phyloP scores from a whole-genome alignment of 2,329 filamentous ascomycete genomes.

The Pseudogymnoascus pannorum region DNA sequence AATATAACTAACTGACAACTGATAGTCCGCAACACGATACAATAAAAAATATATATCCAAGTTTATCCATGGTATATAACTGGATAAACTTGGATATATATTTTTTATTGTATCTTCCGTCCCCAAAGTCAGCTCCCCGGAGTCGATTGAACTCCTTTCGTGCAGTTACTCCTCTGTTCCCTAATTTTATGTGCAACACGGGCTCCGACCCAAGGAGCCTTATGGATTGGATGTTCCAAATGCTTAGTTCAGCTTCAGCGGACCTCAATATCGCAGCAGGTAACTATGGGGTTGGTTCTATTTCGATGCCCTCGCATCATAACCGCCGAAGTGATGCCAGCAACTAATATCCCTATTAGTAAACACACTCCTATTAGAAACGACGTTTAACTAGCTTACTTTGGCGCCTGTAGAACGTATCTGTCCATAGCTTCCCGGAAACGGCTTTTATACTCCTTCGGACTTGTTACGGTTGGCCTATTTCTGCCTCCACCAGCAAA shows the following conservation, averaged over 20 bases:
- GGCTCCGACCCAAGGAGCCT: too few species aligned
- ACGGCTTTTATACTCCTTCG: conserved; percentile 89
- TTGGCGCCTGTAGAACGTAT: conserved; percentile 43
- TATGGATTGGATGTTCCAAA: not conserved
- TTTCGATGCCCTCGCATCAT: not conserved
- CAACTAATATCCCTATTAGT: conserved; percentile 40
- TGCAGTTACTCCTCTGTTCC: not conserved
- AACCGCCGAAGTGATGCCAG: conserved; percentile 58
- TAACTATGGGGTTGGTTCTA: not conserved
- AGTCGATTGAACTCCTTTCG: not conserved
- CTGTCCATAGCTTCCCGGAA: conserved; percentile 96
- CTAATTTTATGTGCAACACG: not conserved
- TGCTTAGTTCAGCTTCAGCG: not conserved
- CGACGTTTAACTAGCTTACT: conserved; percentile 9
- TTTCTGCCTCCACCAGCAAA: conserved; percentile 70
- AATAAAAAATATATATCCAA: too few species aligned
- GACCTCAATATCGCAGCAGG: not conserved
- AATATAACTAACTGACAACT: not conserved
- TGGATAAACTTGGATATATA: too few species aligned
- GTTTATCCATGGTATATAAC: too few species aligned
- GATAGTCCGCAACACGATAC: too few species aligned
- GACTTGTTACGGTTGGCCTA: conserved; percentile 89
- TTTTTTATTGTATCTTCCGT: not conserved
- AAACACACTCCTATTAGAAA: not conserved
- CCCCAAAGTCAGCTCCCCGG: not conserved